phyloP scores from a whole-genome alignment of 371 early-diverging fungal species.

The Mortierella sp. region DNA sequence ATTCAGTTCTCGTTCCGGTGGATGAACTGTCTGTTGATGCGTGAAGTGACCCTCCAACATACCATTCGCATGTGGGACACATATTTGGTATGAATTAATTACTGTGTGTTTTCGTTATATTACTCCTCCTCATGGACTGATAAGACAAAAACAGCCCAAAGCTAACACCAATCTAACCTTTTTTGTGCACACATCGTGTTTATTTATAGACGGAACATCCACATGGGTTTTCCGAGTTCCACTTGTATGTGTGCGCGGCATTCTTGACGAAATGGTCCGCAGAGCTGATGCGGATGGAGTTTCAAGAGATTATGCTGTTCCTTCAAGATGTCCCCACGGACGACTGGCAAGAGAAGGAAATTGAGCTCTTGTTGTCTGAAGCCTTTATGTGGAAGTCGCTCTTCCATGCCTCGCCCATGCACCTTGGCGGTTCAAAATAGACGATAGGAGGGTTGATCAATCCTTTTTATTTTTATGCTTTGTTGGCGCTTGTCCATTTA shows the following conservation, averaged over 20 bases:
- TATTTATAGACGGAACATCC: slow-evolving; percentile 82
- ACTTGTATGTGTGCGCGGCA: slow-evolving; percentile 98
- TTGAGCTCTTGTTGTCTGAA: slow-evolving; percentile 93
- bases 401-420: slow-evolving; percentile 91
- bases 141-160: neutral
- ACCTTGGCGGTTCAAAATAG: slow-evolving; percentile 60
- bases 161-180: neutral
- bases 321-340: slow-evolving; percentile 93
- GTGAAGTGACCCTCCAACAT: slow-evolving; percentile 90
- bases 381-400: slow-evolving; percentile 97
- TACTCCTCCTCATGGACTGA: neutral
- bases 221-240: slow-evolving; percentile 95
- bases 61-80: slow-evolving; percentile 99
- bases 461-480: neutral
- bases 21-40: slow-evolving; percentile 99
- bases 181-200: neutral
- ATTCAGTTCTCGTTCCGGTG: slow-evolving; percentile 99
- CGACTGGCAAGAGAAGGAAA: slow-evolving; percentile 92
- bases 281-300: slow-evolving; percentile 88
- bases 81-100: slow-evolving; percentile 73
- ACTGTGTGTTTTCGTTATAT: neutral
- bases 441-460: neutral
- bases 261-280: slow-evolving; percentile 96
- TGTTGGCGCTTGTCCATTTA: too few relatives aligned
- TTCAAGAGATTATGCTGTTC: slow-evolving; percentile 95